Conservation (phyloP, 106 monocot genomes). For the Posidonia australis region DNA sequence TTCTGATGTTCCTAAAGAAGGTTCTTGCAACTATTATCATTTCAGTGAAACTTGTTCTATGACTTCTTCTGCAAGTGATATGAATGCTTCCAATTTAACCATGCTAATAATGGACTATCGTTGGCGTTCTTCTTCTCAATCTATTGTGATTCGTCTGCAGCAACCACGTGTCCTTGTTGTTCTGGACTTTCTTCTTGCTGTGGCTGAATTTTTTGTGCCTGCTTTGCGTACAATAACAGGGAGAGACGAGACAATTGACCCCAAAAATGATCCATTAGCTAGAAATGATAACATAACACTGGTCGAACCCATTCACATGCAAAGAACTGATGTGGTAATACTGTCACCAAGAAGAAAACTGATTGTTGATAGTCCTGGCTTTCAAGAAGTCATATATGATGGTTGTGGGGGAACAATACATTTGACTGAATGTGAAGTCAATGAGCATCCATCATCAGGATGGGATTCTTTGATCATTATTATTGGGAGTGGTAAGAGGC, state of each 20-base stretch:
- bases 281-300: constrained; percentile 58
- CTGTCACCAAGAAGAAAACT: constrained; percentile 75
- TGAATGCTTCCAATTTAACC: constrained; percentile 48
- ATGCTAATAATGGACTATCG: constrained; percentile 90
- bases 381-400: constrained; percentile 81
- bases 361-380: constrained; percentile 66
- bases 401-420: constrained; percentile 74
- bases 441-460: constrained; percentile 30
- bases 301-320: constrained; percentile 46
- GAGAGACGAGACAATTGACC: constrained; percentile 62
- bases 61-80: constrained; percentile 10
- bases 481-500: constrained; percentile 77
- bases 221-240: constrained; percentile 62
- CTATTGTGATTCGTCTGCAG: constrained; percentile 76
- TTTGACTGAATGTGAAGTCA: constrained; percentile 46
- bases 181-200: constrained; percentile 84
- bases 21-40: constrained; percentile 4
- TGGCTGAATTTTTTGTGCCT: constrained; percentile 90
- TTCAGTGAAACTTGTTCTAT: constrained; percentile 4
- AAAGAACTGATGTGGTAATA: constrained; percentile 42
- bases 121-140: constrained; percentile 73
- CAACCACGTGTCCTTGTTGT: constrained; percentile 90
- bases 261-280: constrained; percentile 73
- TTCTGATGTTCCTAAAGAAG: constrained; percentile 42
- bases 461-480: constrained; percentile 37